Percentiles rank a stretch among this genome's conserved stretches.
Evolutionary conservation across 352 stramenopile genomes (phyloP).

Genomic region (Globisporangium sylvaticum): DNA sequence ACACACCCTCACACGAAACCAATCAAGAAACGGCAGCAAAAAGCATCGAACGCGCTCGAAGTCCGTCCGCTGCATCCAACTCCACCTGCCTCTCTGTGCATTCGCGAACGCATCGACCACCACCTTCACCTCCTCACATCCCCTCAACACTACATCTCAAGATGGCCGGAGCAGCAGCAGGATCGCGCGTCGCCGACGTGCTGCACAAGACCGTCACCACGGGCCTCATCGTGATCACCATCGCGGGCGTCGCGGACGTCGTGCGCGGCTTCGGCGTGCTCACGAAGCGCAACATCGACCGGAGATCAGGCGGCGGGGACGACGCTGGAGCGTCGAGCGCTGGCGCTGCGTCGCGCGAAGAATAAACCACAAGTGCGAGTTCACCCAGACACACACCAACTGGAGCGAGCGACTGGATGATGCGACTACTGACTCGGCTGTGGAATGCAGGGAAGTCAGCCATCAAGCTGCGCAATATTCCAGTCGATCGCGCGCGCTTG

Average conservation of each 20-base stretch:
- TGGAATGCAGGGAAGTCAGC: background rate
- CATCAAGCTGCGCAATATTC: background rate
- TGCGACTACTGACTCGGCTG: too few species aligned
- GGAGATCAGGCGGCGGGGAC: conserved; percentile 27
- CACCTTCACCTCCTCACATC: background rate
- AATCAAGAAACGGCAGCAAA: background rate
- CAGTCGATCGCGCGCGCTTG: too few species aligned
- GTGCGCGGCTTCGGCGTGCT: conserved; percentile 75
- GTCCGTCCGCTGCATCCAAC: background rate
- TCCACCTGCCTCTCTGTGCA: background rate
- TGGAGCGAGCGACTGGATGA: too few species aligned
- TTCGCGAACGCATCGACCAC: background rate
- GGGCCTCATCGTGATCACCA: conserved; percentile 66
- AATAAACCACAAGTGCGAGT: conserved; percentile 18
- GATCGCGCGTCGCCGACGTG: conserved; percentile 60
- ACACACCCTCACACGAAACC: background rate
- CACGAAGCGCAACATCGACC: conserved; percentile 77
- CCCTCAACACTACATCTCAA: background rate
- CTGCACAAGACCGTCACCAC: conserved; percentile 79
- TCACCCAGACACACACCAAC: background rate
- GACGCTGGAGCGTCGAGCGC: conserved; percentile 3
- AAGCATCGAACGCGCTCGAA: background rate
- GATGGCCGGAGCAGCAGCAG: conserved; percentile 24
- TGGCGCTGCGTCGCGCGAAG: conserved; percentile 18
- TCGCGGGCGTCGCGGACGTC: conserved; percentile 68